phyloP scores from a whole-genome alignment of 306 rosid genomes.

The Erythrophleum fordii region DNA sequence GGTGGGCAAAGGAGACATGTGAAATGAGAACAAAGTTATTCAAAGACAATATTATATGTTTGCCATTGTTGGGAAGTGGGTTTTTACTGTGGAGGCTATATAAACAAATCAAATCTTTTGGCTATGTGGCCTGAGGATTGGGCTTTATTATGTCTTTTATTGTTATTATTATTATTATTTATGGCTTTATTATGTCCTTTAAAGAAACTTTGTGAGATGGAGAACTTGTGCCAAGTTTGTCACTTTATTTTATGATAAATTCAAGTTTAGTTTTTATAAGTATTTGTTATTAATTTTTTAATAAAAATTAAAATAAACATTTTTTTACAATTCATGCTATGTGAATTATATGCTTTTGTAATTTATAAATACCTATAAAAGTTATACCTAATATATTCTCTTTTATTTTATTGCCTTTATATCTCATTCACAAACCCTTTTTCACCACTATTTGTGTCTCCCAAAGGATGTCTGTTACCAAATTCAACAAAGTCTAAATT shows the following conservation, averaged over 20 bases:
- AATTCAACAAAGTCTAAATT: background rate
- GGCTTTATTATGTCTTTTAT: background rate
- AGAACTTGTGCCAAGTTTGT: background rate
- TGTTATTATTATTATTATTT: background rate
- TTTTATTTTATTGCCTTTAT: background rate
- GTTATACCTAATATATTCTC: background rate
- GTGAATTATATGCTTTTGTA: background rate
- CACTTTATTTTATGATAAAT: background rate
- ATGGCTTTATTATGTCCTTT: background rate
- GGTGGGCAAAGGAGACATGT: slow-evolving; percentile 43
- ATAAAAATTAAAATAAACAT: background rate
- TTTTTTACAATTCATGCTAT: background rate
- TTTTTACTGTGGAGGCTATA: slow-evolving; percentile 14
- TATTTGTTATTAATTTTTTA: background rate
- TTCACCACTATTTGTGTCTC: background rate
- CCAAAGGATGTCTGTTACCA: background rate
- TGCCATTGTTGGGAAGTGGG: slow-evolving; percentile 55
- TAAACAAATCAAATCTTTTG: slow-evolving; percentile 19
- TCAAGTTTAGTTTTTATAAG: background rate
- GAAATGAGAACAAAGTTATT: slow-evolving; percentile 37
- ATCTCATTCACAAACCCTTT: background rate
- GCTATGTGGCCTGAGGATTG: background rate
- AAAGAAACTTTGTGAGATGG: background rate
- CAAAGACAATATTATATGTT: slow-evolving; percentile 56
- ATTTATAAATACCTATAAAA: background rate